Base-by-base conservation (phyloP, 164 flowering plant species). In the Nelumbo lutea region DNA sequence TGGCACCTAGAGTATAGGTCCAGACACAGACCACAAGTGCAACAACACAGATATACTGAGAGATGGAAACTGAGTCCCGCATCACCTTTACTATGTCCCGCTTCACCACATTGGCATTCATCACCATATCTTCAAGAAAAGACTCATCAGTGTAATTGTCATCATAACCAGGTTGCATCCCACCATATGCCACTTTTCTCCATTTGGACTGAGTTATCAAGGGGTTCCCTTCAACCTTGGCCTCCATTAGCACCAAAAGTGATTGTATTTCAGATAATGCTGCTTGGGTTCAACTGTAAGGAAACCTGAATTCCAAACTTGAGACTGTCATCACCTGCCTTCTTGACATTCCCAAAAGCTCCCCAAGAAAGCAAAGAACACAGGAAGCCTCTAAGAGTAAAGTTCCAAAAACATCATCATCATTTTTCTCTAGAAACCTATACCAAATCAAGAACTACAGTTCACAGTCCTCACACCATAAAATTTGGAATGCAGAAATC, bases 171-270 rank as follows among this genome's bases (percentile, higher is more conserved):
- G 88, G 90, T 74, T 96, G 99, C 98, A 90, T 96, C 14, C 99
- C 99, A 68, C 98, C 98, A 77, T 93, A 96, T n/a, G 97, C 99
- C 62, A 96, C 91, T 79, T 96, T 93, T 61, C 88, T 85, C 99
- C 99, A 96, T 82, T 73, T 88, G 15, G 72, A 80, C 61, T 61
- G 73, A 42, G 77, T 58, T 38, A 79, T 81, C 64, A 83, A 68
- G 14, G 70, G 60, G 41, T 62, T 68, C 46, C 69, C 78, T 62
- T 70, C 70, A 15, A 9, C 11, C 43, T 9, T 44, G 62, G 42
- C 53, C 64, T 63, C 78, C 81, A 78, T 78, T 44, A 61, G 61
- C 3, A 56, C 47, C n/a, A 41, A 43, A 50, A 7, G 40, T 15
- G 39, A 61, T 27, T 60, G 14, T 42, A 59, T 10, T 46, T 40